Base-by-base conservation (phyloP, 805 yeast species). In the Hanseniaspora singularis region DNA sequence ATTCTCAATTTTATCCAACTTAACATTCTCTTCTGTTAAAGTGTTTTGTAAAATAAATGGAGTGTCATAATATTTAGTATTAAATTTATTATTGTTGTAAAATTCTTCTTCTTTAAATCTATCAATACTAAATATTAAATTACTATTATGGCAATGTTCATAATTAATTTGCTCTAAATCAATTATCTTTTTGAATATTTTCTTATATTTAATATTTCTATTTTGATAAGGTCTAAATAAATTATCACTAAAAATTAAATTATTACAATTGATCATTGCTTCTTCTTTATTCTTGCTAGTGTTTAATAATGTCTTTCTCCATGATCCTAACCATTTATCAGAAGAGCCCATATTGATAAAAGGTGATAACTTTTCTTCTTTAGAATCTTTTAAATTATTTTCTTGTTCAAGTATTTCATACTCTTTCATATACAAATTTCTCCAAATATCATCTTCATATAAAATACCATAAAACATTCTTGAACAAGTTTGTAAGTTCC, bases 391-490 rank as follows among this genome's bases (percentile, higher is more conserved):
- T 54, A 28, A 42, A 18, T 16, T 51, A n/a, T 3, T 54, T 51
- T 22, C 52, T 49, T 14, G 53, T 49, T 55, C 57, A 24, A 55
- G 40, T 16, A 45, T 40, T 16, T 45, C 39, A 27, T 52, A 56
- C 31, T 56, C 57, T 15, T 50, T 60, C 30, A 71, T 63, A 55
- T 78, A 77, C 38, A 79, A 49, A 48, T 68, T 71, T 55, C 80
- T 81, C 96, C 96, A 87, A 20, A 81, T 53, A 42, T 86, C 95
- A 52, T 86, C 95, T 56, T 77, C 81, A 57, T 76, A 77, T 11
- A 77, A 57, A 57, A 74, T 81, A 0, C 89, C 94, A 60, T 79
- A 84, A 57, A 81, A 61, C 5, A 78, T 69, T 50, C 81, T 71
- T 3, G 94, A 83, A 2, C 77, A 62, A 45, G 72, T 75, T 33